Percentiles rank a stretch among this genome's conserved stretches.
These are phyloP conservation scores for Sphagnum fallax DNA, from an alignment of 228 moss, liverwort and hornwort species.

Conservation along the genomic window DNA sequence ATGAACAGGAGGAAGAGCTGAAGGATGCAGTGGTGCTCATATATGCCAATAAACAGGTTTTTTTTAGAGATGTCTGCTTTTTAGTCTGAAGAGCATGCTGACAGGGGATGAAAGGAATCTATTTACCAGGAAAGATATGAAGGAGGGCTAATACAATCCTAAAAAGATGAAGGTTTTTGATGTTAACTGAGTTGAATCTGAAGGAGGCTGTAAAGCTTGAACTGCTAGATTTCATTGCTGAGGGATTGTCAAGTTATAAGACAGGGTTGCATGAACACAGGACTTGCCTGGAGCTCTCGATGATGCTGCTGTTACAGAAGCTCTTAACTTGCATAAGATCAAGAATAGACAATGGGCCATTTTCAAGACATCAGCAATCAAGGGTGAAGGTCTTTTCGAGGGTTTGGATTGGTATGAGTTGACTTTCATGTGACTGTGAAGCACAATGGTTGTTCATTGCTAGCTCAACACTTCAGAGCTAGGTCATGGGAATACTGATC, in stretches of 20 bases:
- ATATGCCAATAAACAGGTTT: slow-evolving; percentile 54
- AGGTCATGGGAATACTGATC: background rate
- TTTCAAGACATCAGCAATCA: slow-evolving; percentile 52
- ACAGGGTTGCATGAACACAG: slow-evolving; percentile 7
- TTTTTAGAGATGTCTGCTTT: too few relatives aligned
- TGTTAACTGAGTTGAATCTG: too few relatives aligned
- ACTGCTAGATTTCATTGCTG: too few relatives aligned
- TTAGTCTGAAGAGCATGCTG: too few relatives aligned
- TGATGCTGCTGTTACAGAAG: slow-evolving; percentile 56
- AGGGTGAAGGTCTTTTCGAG: slow-evolving; percentile 55
- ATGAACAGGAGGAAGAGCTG: slow-evolving; percentile 44
- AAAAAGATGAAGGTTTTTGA: too few relatives aligned
- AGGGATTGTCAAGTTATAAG: too few relatives aligned
- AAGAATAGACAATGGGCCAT: slow-evolving; percentile 62
- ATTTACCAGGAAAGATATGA: too few relatives aligned
- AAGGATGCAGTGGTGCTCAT: slow-evolving; percentile 52
- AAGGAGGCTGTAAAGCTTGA: too few relatives aligned
- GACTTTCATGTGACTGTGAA: too few relatives aligned
- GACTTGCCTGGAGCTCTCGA: slow-evolving; percentile 55
- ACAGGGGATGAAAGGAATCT: too few relatives aligned
- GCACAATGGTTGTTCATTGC: too few relatives aligned
- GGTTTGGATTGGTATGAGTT: slow-evolving; percentile 40
- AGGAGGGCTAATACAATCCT: too few relatives aligned
- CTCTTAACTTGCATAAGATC: slow-evolving; percentile 53
- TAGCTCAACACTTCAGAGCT: background rate